Evolutionary conservation across 140 eudicot genomes (phyloP).

Genomic region (Senecio squalidus): DNA sequence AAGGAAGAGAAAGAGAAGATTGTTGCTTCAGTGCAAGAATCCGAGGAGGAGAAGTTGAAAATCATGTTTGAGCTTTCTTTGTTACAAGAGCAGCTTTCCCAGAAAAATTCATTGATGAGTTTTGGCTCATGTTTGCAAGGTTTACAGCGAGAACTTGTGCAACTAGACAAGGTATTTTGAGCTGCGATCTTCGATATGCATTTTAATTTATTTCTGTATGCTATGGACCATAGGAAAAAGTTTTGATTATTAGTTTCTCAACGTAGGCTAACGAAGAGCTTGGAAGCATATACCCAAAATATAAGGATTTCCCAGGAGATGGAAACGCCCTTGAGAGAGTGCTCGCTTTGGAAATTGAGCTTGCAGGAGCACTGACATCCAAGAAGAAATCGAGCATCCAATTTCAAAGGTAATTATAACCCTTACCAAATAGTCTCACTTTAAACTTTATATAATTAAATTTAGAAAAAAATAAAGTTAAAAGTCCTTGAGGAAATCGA

Average conservation of each 20-base stretch:
- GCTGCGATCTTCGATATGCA: not conserved
- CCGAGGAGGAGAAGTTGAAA: constrained; percentile 59
- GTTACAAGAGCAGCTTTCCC: not conserved
- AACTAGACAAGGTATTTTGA: constrained; percentile 57
- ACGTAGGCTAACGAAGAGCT: constrained; percentile 76
- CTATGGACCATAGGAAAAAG: not conserved
- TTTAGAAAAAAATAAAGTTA: no score
- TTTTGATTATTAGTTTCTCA: constrained; percentile 4
- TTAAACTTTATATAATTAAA: no score
- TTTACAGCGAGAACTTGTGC: constrained; percentile 45
- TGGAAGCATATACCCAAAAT: constrained; percentile 54
- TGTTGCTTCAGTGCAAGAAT: constrained; percentile 36
- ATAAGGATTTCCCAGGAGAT: constrained; percentile 41
- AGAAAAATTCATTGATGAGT: constrained; percentile 19
- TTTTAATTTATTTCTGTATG: not conserved
- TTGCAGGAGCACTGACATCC: constrained; percentile 74
- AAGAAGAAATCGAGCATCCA: constrained; percentile 57
- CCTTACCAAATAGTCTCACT: not conserved
- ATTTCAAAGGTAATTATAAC: constrained; percentile 63
- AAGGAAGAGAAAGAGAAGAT: constrained; percentile 86
- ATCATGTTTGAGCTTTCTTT: constrained; percentile 21
- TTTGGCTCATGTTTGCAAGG: constrained; percentile 43
- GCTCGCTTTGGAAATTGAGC: constrained; percentile 91
- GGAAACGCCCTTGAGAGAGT: constrained; percentile 86
- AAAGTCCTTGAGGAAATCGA: no score